Percentiles rank a stretch among this genome's conserved stretches.
These are phyloP conservation scores for Pichia sp. DNA, from an alignment of 1,139 yeast genomes.

Conservation along the genomic window DNA sequence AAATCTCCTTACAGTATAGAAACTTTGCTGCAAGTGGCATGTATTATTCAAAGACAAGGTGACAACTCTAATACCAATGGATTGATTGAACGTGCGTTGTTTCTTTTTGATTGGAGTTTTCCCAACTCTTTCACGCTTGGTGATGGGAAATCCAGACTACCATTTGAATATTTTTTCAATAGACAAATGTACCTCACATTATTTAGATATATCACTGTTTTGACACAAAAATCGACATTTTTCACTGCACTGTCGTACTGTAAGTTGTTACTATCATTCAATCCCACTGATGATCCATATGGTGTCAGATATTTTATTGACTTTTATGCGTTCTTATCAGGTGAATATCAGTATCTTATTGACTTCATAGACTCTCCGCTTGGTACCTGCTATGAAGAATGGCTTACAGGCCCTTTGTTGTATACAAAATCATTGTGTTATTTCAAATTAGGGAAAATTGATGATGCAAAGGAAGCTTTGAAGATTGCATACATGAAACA, in stretches of 20 bases:
- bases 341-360: constrained; percentile 54
- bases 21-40: constrained; percentile 72
- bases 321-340: constrained; percentile 63
- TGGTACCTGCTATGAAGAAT: constrained; percentile 46
- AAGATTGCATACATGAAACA: constrained; percentile 44
- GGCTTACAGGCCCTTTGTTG: constrained; percentile 71
- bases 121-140: constrained; percentile 42
- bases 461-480: constrained; percentile 41
- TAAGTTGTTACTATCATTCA: constrained; percentile 57
- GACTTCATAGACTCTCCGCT: constrained; percentile 48
- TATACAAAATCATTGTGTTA: constrained; percentile 62
- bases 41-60: constrained; percentile 69
- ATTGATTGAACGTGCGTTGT: constrained; percentile 65
- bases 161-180: constrained; percentile 67
- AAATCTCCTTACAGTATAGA: constrained; percentile 69
- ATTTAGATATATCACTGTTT: constrained; percentile 60
- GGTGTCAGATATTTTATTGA: constrained; percentile 82
- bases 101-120: constrained; percentile 67
- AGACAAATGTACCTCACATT: constrained; percentile 69
- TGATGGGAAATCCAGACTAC: constrained; percentile 57
- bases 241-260: constrained; percentile 71
- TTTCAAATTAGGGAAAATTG: constrained; percentile 30
- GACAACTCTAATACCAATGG: constrained; percentile 66
- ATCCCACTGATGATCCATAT: constrained; percentile 76
- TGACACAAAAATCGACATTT: constrained; percentile 73